Conservation (phyloP, 1,139 yeast species). For the Hyphopichia burtonii region DNA sequence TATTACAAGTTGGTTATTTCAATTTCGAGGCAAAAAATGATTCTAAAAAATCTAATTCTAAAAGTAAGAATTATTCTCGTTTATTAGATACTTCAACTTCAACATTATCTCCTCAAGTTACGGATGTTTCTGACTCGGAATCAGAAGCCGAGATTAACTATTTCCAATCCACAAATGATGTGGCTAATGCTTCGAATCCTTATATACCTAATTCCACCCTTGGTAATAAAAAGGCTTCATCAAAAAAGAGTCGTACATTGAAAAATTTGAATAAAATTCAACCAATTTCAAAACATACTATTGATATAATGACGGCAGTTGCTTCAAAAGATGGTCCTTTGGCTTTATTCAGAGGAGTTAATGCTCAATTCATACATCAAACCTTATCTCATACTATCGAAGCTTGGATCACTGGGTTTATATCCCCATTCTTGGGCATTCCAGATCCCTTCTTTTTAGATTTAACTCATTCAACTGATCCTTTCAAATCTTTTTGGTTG, state of each 20-base stretch:
- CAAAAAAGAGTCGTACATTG: slow-evolving; percentile 7
- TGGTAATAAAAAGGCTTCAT: slow-evolving; percentile 3
- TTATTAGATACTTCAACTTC: slow-evolving; percentile 1
- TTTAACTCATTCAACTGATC: slow-evolving; percentile 77
- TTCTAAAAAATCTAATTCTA: slow-evolving; percentile 2
- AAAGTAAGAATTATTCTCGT: slow-evolving; percentile 3
- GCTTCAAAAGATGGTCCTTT: slow-evolving; percentile 76
- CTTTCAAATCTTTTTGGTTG: slow-evolving; percentile 62
- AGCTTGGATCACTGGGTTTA: slow-evolving; percentile 88
- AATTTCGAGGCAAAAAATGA: slow-evolving; percentile 14
- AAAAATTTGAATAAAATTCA: slow-evolving; percentile 36
- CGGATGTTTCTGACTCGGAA: slow-evolving; percentile 15
- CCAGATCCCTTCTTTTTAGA: slow-evolving; percentile 91
- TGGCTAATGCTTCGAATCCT: not conserved
- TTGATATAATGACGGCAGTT: slow-evolving; percentile 70
- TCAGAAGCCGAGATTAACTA: slow-evolving; percentile 56
- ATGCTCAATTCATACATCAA: slow-evolving; percentile 77
- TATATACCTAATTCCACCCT: not conserved
- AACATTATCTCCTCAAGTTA: slow-evolving; percentile 4
- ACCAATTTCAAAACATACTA: slow-evolving; percentile 65
- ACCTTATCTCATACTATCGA: slow-evolving; percentile 77
- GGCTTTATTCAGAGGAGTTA: slow-evolving; percentile 84
- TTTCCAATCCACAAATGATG: slow-evolving; percentile 36
- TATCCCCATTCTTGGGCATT: slow-evolving; percentile 78
- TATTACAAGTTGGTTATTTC: slow-evolving; percentile 77